A percentile compares a stretch with the other conserved stretches of the same genome.
Evolutionary conservation across 805 yeast species (phyloP).

Genomic region (Torulaspora quercuum): DNA sequence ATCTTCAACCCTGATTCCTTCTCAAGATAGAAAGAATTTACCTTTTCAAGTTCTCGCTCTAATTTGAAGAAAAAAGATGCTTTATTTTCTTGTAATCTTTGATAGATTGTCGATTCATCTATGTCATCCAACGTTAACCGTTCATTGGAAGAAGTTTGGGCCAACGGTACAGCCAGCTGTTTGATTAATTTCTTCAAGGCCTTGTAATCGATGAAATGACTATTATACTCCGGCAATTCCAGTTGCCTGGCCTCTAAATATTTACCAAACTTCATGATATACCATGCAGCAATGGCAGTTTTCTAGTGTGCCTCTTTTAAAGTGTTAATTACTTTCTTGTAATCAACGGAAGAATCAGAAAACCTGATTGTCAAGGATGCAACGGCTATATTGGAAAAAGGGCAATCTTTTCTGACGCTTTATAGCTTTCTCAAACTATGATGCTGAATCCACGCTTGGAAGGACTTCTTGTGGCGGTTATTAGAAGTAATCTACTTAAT

Average conservation of each 20-base stretch:
- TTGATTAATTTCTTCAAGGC: constrained; percentile 89
- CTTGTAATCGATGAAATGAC: constrained; percentile 91
- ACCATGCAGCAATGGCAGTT: not conserved
- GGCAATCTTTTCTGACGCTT: too few species aligned
- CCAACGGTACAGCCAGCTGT: constrained; percentile 56
- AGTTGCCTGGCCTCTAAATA: constrained; percentile 90
- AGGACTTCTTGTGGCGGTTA: too few species aligned
- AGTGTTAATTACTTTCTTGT: too few species aligned
- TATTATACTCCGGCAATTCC: constrained; percentile 92
- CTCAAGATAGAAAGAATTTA: constrained; percentile 84
- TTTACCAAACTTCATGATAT: constrained; percentile 82
- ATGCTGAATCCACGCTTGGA: too few species aligned
- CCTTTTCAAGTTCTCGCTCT: constrained; percentile 94
- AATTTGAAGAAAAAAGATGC: constrained; percentile 82
- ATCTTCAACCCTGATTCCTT: constrained; percentile 85
- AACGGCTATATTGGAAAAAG: too few species aligned
- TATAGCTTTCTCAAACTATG: too few species aligned
- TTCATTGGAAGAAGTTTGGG: constrained; percentile 20
- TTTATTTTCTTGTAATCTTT: constrained; percentile 77
- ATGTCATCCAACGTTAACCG: constrained; percentile 37
- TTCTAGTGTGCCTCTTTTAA: too few species aligned
- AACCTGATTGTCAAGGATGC: too few species aligned
- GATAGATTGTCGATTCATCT: constrained; percentile 41
- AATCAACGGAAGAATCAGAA: too few species aligned
- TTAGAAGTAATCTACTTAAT: too few species aligned